These are phyloP conservation scores for Aspergillus fumigatiaffinis DNA, from an alignment of 2,329 filamentous ascomycete genomes.

Conservation along the genomic window DNA sequence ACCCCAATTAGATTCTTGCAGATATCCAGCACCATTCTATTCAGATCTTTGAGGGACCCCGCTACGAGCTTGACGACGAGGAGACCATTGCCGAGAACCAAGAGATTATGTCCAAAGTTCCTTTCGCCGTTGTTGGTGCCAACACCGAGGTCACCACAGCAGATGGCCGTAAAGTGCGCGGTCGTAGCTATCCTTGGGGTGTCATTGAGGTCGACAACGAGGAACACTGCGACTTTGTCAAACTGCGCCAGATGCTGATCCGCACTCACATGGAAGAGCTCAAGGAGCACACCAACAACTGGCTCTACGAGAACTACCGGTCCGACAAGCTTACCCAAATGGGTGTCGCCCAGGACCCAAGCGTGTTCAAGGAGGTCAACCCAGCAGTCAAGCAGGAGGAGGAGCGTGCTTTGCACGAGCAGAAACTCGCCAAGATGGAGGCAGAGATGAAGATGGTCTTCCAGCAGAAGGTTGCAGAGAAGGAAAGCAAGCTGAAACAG, in stretches of 20 bases:
- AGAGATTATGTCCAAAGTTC: slow-evolving; percentile 99
- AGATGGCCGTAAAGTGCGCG: slow-evolving; percentile 92
- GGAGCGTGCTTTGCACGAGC: slow-evolving; percentile 94
- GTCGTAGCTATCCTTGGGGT: slow-evolving; percentile 96
- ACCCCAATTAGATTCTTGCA: slow-evolving; percentile 69
- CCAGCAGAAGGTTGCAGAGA: slow-evolving; percentile 99
- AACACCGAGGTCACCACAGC: slow-evolving; percentile 88
- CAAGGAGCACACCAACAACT: slow-evolving; percentile 99
- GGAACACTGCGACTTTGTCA: slow-evolving; percentile 99
- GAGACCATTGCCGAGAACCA: slow-evolving; percentile 99
- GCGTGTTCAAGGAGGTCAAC: slow-evolving; percentile 99
- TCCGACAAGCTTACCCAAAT: slow-evolving; percentile 98
- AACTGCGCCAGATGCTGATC: slow-evolving; percentile 99
- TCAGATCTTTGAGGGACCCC: slow-evolving; percentile 97
- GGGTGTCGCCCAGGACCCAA: slow-evolving; percentile 97
- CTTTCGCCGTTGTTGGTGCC: slow-evolving; percentile 95
- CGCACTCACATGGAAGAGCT: slow-evolving; percentile 99
- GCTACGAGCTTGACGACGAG: slow-evolving; percentile 98
- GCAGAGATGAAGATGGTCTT: slow-evolving; percentile 99
- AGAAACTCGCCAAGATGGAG: slow-evolving; percentile 99
- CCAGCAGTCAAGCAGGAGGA: slow-evolving; percentile 99
- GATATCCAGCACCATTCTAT: slow-evolving; percentile 97
- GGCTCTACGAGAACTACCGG: slow-evolving; percentile 98
- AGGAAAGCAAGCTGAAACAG: slow-evolving; percentile 99
- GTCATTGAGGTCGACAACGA: slow-evolving; percentile 99